These are phyloP conservation scores for Penicillium sp. DNA, from an alignment of 2,329 filamentous ascomycete species.

Conservation along the genomic window DNA sequence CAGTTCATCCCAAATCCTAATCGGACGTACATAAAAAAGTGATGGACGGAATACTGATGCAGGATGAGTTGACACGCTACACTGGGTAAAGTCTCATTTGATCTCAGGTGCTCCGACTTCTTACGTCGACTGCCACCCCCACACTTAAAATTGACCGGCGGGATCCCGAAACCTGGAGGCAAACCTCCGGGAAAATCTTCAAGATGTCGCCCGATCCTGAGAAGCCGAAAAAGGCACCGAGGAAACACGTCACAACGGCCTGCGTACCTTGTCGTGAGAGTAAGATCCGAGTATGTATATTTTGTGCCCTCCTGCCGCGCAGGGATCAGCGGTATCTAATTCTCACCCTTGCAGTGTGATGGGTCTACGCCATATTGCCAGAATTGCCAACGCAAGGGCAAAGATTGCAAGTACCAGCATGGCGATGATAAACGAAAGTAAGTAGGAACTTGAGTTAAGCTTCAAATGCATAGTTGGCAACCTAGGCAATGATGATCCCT, in stretches of 20 bases:
- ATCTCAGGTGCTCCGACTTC: neutral
- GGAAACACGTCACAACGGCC: slow-evolving; percentile 48
- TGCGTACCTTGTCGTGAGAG: slow-evolving; percentile 49
- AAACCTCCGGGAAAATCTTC: neutral
- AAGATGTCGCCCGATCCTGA: slow-evolving; percentile 27
- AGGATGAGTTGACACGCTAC: slow-evolving; percentile 11
- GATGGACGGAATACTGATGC: slow-evolving; percentile 5
- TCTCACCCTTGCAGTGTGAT: slow-evolving; percentile 32
- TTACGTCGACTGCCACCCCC: slow-evolving; percentile 1
- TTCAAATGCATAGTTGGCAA: neutral
- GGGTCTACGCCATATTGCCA: slow-evolving; percentile 39
- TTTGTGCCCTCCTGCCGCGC: neutral
- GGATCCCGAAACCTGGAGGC: slow-evolving; percentile 4
- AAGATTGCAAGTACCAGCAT: slow-evolving; percentile 41
- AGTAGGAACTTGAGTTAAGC: slow-evolving; percentile 11
- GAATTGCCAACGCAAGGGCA: slow-evolving; percentile 41
- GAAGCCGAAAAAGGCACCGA: slow-evolving; percentile 32
- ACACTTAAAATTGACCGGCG: neutral
- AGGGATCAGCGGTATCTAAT: slow-evolving; percentile 7
- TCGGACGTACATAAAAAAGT: neutral
- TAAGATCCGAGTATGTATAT: slow-evolving; percentile 42
- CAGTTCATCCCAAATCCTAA: neutral
- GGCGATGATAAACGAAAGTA: slow-evolving; percentile 44
- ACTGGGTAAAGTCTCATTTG: neutral
- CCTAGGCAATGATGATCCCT: neutral